Evolutionary conservation across 805 yeast species (phyloP), one percentile per base, ranked within the genome.

Genomic region (Metschnikowia reukaufii): DNA sequence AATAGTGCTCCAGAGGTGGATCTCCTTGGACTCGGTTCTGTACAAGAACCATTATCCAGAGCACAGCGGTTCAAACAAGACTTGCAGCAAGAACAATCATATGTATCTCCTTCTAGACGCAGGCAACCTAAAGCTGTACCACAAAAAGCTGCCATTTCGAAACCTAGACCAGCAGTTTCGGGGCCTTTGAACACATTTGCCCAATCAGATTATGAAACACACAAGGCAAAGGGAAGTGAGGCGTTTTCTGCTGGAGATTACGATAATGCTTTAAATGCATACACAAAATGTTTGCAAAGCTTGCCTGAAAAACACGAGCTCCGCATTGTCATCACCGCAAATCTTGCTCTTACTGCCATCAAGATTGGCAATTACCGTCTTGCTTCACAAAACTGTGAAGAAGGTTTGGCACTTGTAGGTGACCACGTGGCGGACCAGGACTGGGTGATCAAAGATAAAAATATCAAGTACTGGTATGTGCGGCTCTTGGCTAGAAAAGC

Each of bases 211-310:
- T 55, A 82, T 69, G 69, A 72, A 6, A 76, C 75, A 19, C 69
- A 73, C 23, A 80, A 82, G 49, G 66, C 64, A 6, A 73, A 73
- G 20, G 99, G 90, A 5, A 68, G 80, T 6, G 74, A 74, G 15
- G 74, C 82, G 1, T 94, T 83, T 69, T 79, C 80, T 46, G 76
- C 81, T n/a, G 99, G 99, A 16, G 92, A 94, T 62, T 94, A 85
- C 62, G 63, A 81, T 4, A 60, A 69, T 4, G 91, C 99, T 0
- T 69, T 80, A 12, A 75, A 68, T 23, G 73, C 74, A 44, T 94
- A 87, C 61, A 73, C 79, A 27, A 69, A 76, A 34, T 70, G 81
- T 39, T 57, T 75, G 21, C 48, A 56, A 12, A 59, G 80, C 3
- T 68, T 90, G 2, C 95, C 96, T 0, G 54, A 60, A 1, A 68